phyloP scores from a whole-genome alignment of 352 stramenopile genomes.

The Pythium rhizo-oryzae region DNA sequence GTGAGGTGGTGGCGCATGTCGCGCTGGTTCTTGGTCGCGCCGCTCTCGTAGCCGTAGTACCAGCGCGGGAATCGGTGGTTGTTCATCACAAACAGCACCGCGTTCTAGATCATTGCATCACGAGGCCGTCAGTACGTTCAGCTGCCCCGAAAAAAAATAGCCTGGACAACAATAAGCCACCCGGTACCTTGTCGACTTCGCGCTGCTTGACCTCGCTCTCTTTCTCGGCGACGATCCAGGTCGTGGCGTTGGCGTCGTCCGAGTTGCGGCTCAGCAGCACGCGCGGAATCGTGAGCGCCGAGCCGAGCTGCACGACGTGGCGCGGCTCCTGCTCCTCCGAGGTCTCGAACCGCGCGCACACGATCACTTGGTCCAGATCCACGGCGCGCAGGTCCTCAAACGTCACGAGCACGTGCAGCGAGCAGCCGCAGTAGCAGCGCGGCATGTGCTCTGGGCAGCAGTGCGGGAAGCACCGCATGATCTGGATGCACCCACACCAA shows the following conservation, averaged over 20 bases:
- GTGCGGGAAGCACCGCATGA: conserved; percentile 41
- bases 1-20: conserved; percentile 51
- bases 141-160: too few species aligned
- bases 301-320: background rate
- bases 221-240: conserved; percentile 44
- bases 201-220: conserved; percentile 43
- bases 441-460: conserved; percentile 35
- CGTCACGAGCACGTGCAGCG: conserved; percentile 27
- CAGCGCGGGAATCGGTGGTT: conserved; percentile 55
- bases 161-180: too few species aligned
- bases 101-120: conserved; percentile 32
- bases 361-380: background rate
- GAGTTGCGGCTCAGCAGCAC: conserved; percentile 6
- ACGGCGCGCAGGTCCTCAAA: conserved; percentile 6
- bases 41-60: conserved; percentile 59
- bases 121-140: too few species aligned
- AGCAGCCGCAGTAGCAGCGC: conserved; percentile 38
- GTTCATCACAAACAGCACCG: conserved; percentile 47
- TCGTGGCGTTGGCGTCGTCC: conserved; percentile 24
- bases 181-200: conserved; percentile 33
- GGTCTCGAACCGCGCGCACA: conserved; percentile 22
- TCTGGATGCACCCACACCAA: conserved; percentile 6
- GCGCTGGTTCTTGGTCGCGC: conserved; percentile 44
- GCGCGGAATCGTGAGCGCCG: conserved; percentile 6
- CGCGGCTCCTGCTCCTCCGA: conserved; percentile 12